Evolutionary conservation across 2,329 filamentous ascomycete genomes (phyloP), one percentile per base, ranked within the genome.

Genomic region (Cadophora gregata): DNA sequence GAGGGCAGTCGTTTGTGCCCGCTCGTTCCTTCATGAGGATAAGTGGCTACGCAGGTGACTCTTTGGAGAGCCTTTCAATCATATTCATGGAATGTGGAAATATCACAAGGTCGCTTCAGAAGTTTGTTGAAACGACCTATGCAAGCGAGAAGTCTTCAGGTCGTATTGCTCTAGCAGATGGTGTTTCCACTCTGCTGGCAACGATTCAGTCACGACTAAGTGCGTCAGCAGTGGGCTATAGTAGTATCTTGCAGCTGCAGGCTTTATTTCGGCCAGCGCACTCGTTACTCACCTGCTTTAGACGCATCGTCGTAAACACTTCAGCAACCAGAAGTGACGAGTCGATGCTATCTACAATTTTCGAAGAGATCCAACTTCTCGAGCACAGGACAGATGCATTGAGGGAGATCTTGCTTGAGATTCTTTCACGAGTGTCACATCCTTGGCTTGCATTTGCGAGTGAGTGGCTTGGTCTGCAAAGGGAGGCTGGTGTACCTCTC

Each of bases 391-490:
- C 88, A 59, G 80, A 81, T 14, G 85, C 87, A 66, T 78, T 93
- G 25, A 85, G 86, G 24, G 83, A 85, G 25, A 84, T 92, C 36
- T 84, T 93, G 74, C 85, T 88, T 19, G 87, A 93, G 68, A 82
- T 95, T 0, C 77, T 96, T 19, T 81, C 83, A 53, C 82, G 85
- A 47, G 87, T 90, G 1, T 87, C 87, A 1, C 79, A 79, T 31
- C 90, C 90, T 0, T 93, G 90, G 86, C 80, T 91, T 9, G 84
- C 88, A 62, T 85, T 89, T 61, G 81, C 91, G 8, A 85, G 90
- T 70, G 87, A 89, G 73, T 96, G 92, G 92, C 87, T 94, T 67
- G 93, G 93, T 0, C 84, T 92, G 12, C 84, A 81, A 67, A 79
- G 81, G 2, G 88, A 91, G 70, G 80, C 83, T 42, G 85, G 86